Evolutionary conservation across 805 yeast species (phyloP), one percentile per base, ranked within the genome.

Genomic region (Candida vartiovaarae): DNA sequence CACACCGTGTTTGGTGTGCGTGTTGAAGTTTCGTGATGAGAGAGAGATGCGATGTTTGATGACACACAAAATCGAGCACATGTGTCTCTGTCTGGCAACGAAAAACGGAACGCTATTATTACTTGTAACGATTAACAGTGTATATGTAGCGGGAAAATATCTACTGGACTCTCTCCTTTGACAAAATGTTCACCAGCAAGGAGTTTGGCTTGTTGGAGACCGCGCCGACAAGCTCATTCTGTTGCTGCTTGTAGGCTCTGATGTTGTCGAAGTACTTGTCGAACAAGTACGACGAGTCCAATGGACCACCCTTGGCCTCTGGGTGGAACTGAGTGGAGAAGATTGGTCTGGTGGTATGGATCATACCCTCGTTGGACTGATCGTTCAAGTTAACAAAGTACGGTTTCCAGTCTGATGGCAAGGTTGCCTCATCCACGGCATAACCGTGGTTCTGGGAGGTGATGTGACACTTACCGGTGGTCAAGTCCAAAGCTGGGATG

Each of bases 401-500:
- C 56, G 90, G 91, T 70, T 80, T 78, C 78, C 84, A 91, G 43
- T 82, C 87, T 9, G 74, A 57, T 44, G 83, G 81, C 56, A 93
- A 74, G 30, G 96, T 84, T 25, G 65, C 54, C 11, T 82, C 82
- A 61, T 90, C 96, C 39, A 95, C 98, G 7, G 98, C 99, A 62
- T 88, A 93, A 50, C 99, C 99, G 64, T 95, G 99, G 70, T 93
- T 93, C 72, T 93, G 99, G 27, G 98, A 91, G 9, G 99, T 93
- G 65, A 93, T 95, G 67, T 93, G 96, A 65, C 98, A 91, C 62
- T 84, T 82, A 46, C 98, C 97, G 30, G 95, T 84, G 42, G 80
- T 71, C 56, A 90, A 66, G 64, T 91, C 96, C 62, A 90, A 75
- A 10, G 96, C 95, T 45, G 99, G 99, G 51, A 95, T 95, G 65